Conservation (phyloP, 2,329 filamentous ascomycete species). For the Fusarium compactum region DNA sequence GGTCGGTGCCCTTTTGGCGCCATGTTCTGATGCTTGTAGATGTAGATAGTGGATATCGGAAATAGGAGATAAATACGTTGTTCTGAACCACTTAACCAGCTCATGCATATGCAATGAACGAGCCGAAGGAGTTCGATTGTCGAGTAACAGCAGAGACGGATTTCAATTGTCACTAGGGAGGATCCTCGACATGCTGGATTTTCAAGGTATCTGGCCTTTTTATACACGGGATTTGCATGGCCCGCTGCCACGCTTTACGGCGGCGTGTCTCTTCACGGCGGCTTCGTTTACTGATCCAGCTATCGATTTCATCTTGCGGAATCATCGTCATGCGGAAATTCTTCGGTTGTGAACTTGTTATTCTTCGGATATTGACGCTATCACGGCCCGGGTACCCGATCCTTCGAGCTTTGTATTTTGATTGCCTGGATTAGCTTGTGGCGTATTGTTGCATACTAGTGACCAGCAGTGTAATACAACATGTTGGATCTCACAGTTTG, state of each 20-base stretch:
- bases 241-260: conserved; percentile 6
- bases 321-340: conserved; percentile 38
- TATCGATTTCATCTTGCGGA: conserved; percentile 18
- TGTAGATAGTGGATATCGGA: conserved; percentile 1
- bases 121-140: conserved; percentile 1
- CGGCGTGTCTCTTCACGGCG: conserved; percentile 10
- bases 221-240: conserved; percentile 15
- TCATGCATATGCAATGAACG: background rate
- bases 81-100: background rate
- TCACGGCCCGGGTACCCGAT: conserved; percentile 42
- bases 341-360: conserved; percentile 40
- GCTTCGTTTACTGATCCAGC: conserved; percentile 13
- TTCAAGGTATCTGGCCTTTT: conserved; percentile 18
- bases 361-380: conserved; percentile 43
- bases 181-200: conserved; percentile 9
- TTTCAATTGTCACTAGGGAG: conserved; percentile 6
- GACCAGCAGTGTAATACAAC: conserved; percentile 5
- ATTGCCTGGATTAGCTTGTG: conserved; percentile 8
- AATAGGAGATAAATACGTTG: conserved; percentile 9
- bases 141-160: background rate
- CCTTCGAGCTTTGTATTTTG: conserved; percentile 7
- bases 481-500: background rate
- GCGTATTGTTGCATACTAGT: conserved; percentile 2
- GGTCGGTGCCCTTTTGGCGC: conserved; percentile 32
- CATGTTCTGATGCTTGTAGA: conserved; percentile 22